Percentiles rank a stretch among this genome's conserved stretches.
Evolutionary conservation across 1,139 yeast genomes (phyloP).

Genomic region (Saccharomyces hybrid): DNA sequence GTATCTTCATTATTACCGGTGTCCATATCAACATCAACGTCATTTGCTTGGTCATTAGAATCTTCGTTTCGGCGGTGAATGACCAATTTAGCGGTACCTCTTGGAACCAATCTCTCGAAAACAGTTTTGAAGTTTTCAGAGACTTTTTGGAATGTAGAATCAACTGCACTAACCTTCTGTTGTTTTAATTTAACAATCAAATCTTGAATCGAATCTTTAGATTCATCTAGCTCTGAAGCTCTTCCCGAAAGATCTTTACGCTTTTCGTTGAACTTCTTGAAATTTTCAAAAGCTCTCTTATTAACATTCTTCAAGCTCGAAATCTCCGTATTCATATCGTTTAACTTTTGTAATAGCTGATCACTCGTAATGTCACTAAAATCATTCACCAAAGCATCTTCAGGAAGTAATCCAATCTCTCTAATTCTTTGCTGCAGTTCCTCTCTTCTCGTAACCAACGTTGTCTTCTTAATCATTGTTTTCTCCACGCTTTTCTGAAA

Average conservation of each 20-base stretch:
- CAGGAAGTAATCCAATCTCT: slow-evolving; percentile 81
- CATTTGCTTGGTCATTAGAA: slow-evolving; percentile 4
- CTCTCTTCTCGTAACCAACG: slow-evolving; percentile 55
- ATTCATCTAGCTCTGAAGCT: slow-evolving; percentile 59
- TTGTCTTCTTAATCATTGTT: slow-evolving; percentile 54
- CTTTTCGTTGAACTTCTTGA: slow-evolving; percentile 62
- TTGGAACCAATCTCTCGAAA: slow-evolving; percentile 75
- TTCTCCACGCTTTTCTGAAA: slow-evolving; percentile 62
- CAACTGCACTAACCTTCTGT: slow-evolving; percentile 79
- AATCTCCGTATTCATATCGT: slow-evolving; percentile 49
- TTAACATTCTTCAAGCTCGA: slow-evolving; percentile 70
- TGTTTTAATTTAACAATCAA: slow-evolving; percentile 64
- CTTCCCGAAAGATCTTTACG: slow-evolving; percentile 58
- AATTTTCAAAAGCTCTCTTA: slow-evolving; percentile 86
- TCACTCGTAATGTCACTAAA: slow-evolving; percentile 41
- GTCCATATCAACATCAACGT: slow-evolving; percentile 7
- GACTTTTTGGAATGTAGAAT: slow-evolving; percentile 68
- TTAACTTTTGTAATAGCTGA: slow-evolving; percentile 48
- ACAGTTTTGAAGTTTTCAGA: slow-evolving; percentile 64
- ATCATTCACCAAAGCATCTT: slow-evolving; percentile 57
- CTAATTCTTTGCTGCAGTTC: slow-evolving; percentile 68
- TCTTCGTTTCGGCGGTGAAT: slow-evolving; percentile 37
- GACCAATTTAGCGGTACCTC: slow-evolving; percentile 66
- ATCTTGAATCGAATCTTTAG: slow-evolving; percentile 64
- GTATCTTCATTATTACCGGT: slow-evolving; percentile 17